Evolutionary conservation across 108 stramenopile species (phyloP).

Genomic region (Nannochloropsis salina): DNA sequence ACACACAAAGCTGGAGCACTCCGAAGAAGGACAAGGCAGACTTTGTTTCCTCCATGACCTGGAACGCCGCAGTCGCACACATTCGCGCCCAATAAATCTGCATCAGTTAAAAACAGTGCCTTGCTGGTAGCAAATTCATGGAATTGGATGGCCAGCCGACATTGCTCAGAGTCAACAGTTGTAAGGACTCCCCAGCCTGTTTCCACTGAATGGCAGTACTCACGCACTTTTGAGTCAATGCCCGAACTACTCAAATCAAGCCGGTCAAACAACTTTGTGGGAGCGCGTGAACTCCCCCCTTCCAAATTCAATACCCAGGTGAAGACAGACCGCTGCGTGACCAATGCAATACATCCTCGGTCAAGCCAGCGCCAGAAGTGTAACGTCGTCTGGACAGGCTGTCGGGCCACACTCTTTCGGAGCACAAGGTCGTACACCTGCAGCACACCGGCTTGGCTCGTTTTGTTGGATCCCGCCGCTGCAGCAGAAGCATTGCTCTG

Average conservation of each 20-base stretch:
- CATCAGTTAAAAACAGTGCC: background rate
- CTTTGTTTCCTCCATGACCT: background rate
- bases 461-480: background rate
- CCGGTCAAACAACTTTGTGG: background rate
- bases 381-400: background rate
- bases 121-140: background rate
- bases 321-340: background rate
- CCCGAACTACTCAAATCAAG: background rate
- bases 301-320: background rate
- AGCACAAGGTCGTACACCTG: background rate
- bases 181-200: background rate
- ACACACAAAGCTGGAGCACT: background rate
- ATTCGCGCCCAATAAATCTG: slow-evolving; percentile 11
- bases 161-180: background rate
- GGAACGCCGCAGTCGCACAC: background rate
- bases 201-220: background rate
- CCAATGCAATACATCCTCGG: background rate
- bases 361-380: slow-evolving; percentile 3
- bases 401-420: slow-evolving; percentile 5
- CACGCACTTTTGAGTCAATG: background rate
- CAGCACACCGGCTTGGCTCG: background rate
- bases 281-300: background rate
- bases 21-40: background rate
- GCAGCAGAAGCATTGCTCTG: background rate
- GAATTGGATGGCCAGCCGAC: background rate